Percentiles rank a stretch among this genome's conserved stretches.
These are phyloP conservation scores for Fomitopsis serialis DNA, from an alignment of 768 basidiomycete species.

Conservation along the genomic window DNA sequence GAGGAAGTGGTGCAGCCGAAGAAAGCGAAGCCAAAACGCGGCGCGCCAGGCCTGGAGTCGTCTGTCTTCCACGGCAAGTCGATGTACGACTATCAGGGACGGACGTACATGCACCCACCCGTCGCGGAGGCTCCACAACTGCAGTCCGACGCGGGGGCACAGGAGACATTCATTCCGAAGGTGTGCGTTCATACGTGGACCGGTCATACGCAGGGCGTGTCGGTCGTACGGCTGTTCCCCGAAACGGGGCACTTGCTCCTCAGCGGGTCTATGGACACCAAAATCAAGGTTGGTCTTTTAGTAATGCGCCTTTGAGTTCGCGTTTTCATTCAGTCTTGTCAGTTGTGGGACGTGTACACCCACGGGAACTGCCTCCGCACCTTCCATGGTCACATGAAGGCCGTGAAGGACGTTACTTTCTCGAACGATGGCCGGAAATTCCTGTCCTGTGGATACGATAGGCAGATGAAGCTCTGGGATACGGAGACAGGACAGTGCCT, in stretches of 20 bases:
- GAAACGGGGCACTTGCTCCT: conserved; percentile 89
- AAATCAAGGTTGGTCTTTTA: conserved; percentile 73
- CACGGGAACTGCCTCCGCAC: conserved; percentile 95
- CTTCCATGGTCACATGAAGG: conserved; percentile 94
- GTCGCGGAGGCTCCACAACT: conserved; percentile 84
- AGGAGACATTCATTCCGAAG: conserved; percentile 94
- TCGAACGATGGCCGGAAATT: conserved; percentile 90
- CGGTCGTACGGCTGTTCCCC: conserved; percentile 91
- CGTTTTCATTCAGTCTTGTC: conserved; percentile 1
- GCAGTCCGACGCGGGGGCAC: conserved; percentile 69
- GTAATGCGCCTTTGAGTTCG: conserved; percentile 4
- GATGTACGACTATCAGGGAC: conserved; percentile 94
- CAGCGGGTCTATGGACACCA: conserved; percentile 96
- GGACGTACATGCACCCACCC: conserved; percentile 97
- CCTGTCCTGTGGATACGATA: conserved; percentile 91
- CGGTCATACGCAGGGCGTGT: conserved; percentile 94
- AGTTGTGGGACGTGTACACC: conserved; percentile 98
- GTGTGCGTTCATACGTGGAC: conserved; percentile 97
- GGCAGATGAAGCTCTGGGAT: conserved; percentile 98
- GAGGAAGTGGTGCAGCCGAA: conserved; percentile 54
- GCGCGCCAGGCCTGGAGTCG: conserved; percentile 81
- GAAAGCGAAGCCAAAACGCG: conserved; percentile 75
- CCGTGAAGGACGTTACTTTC: conserved; percentile 94
- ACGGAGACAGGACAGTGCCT: conserved; percentile 98
- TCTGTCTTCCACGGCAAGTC: conserved; percentile 97